phyloP scores from a whole-genome alignment of 2,329 filamentous ascomycete genomes.

The Mariannaea elegans region DNA sequence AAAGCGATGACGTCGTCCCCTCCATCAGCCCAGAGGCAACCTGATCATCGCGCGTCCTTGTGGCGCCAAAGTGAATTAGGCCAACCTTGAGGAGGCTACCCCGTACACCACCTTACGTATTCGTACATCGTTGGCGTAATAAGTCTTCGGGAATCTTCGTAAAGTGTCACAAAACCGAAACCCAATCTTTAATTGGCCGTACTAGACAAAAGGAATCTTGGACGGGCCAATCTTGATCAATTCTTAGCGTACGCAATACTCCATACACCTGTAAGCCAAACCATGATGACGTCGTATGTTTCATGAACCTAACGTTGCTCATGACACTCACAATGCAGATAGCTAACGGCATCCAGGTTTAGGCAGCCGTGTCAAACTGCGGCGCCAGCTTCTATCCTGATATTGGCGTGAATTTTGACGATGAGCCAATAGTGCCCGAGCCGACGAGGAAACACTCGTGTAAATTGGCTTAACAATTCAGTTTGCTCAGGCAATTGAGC shows the following conservation, averaged over 20 bases:
- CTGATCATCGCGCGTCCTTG: slow-evolving; percentile 31
- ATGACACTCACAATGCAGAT: not conserved
- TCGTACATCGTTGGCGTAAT: not conserved
- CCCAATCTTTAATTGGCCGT: not conserved
- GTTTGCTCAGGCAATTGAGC: too few species aligned
- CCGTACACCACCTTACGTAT: not conserved
- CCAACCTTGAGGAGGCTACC: not conserved
- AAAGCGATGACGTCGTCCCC: slow-evolving; percentile 39
- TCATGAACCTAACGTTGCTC: not conserved
- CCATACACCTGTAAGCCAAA: not conserved
- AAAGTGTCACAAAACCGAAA: not conserved
- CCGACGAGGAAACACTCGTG: too few species aligned
- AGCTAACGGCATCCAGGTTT: not conserved
- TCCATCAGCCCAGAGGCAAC: slow-evolving; percentile 3
- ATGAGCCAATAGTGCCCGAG: too few species aligned
- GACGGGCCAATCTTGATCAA: not conserved
- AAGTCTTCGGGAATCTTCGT: not conserved
- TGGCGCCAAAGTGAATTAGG: slow-evolving; percentile 24
- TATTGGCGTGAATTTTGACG: too few species aligned
- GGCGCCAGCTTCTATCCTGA: too few species aligned
- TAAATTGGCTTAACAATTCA: too few species aligned
- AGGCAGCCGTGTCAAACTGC: too few species aligned
- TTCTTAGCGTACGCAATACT: not conserved
- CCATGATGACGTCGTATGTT: slow-evolving; percentile 1
- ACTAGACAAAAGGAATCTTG: not conserved